Conservation (phyloP, 768 basidiomycete genomes). For the Lactarius deliciosus region DNA sequence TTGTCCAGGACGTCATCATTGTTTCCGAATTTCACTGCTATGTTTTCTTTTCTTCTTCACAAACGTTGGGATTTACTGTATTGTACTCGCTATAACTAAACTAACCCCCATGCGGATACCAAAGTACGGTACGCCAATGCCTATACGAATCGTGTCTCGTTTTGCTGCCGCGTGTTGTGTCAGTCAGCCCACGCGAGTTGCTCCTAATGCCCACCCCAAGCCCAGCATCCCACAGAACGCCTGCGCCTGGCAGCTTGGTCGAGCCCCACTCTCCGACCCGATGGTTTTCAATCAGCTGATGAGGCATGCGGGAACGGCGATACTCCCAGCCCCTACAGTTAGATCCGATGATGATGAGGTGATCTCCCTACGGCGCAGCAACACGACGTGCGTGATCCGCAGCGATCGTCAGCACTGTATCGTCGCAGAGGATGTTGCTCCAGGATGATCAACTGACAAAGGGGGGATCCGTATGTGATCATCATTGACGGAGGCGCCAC, state of each 20-base stretch:
- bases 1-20: slow-evolving; percentile 13
- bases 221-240: not conserved
- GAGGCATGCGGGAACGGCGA: not conserved
- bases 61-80: slow-evolving; percentile 14
- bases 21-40: slow-evolving; percentile 3
- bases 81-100: slow-evolving; percentile 16
- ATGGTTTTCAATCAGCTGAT: not conserved
- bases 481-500: too few relatives aligned
- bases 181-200: not conserved
- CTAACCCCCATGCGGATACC: slow-evolving; percentile 32
- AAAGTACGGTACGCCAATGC: slow-evolving; percentile 6
- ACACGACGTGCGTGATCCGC: not conserved
- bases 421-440: not conserved
- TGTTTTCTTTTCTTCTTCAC: slow-evolving; percentile 7
- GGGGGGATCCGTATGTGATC: not conserved
- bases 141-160: not conserved
- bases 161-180: not conserved
- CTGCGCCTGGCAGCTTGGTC: not conserved
- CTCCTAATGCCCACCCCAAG: not conserved
- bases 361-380: not conserved
- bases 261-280: not conserved
- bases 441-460: not conserved
- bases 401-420: not conserved
- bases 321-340: not conserved
- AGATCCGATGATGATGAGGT: not conserved